Base-by-base conservation (phyloP, 352 stramenopile genomes). In the Phytophthora idaei region DNA sequence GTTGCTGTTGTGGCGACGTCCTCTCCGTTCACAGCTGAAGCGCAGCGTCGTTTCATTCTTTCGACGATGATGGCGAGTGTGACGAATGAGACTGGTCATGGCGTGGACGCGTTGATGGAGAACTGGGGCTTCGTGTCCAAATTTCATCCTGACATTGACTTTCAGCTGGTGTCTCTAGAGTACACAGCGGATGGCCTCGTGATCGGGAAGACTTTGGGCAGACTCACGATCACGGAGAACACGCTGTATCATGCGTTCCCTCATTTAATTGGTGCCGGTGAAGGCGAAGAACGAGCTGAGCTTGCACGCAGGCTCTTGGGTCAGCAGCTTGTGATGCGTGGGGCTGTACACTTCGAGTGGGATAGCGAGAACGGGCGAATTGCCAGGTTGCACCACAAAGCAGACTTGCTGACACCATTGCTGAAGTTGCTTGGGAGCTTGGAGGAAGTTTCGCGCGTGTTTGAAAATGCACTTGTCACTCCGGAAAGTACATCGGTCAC, bases 211-310 rank as follows among this genome's bases (percentile, higher is more conserved):
- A 59, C 46, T 1, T 9, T 41, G 3, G 36, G 49, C 5, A 64
- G 54, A 41, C 47, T 69, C 17, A 64, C 54, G 1, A 51, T 69
- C 29, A 69, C 47, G 3, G 62, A 59, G 55, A 64, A 55, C 21
- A 69, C 62, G 10, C 15, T 69, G 8, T 36, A 10, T 5, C 9
- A 55, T 27, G 46, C 55, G 7, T 64, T 64, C 28, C 62, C 62
- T 5, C 54, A 60, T 14, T 50, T 69, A 31, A 10, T 53, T 17
- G 5, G 50, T 5, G 32, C 55, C 41, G 21, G 5, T 15, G 6
- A 42, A 31, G 36, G 15, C 15, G 9, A 12, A 29, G 28, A 58
- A 11, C 55, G 15, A 42, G n/a, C n/a, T 17, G 47, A 31, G n/a
- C 14, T 64, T 11, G 62, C 54, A 28, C 6, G 14, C 12, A 63